Base-by-base conservation (phyloP, 768 basidiomycete genomes). In the Trametes coccinea region DNA sequence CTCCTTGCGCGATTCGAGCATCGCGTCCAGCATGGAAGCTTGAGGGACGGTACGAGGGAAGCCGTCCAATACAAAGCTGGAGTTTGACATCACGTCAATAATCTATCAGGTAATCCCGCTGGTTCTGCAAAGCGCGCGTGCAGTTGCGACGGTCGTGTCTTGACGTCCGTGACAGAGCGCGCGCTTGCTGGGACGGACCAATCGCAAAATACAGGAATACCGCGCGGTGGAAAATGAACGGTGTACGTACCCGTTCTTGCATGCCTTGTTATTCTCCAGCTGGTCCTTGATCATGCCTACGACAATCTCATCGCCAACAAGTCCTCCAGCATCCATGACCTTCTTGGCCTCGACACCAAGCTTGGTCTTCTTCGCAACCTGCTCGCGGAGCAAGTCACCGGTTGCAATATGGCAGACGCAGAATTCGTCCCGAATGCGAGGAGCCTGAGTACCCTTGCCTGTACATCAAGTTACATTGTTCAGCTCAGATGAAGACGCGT, bases 381-480 rank as follows among this genome's bases (percentile, higher is more conserved):
- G 94, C 65, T 94, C 92, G 52, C 97, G 90, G 60, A 99, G 83
- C 94, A 99, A 96, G 80, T 99, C 97, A 17, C 97, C 97, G 33
- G 97, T 99, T 29, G 97, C 96, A 68, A 99, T 80, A 79, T 99
- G 97, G 81, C 97, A 99, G 47, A 99, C 86, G 72, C 94, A 95
- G 81, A 91, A 99, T 71, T 92, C 84, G 64, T 93, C 88, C 54
- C 89, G 87, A 79, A 99, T 95, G 73, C 82, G 84, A 5, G 97
- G 96, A 0, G 95, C 97, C 76, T 99, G 97, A 2, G 97, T 99
- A 30, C 97, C 97, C 82, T 99, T 99, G 67, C 96, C 96, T 97
- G 71, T 31, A 59, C 22, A 40, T 55, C 52, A 29, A 30, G 14
- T 17, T 1, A 27, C 11, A 13, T 39, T 34, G 30, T 44, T 33